phyloP scores from a whole-genome alignment of 768 basidiomycete species.

The Mycena capillaripes region DNA sequence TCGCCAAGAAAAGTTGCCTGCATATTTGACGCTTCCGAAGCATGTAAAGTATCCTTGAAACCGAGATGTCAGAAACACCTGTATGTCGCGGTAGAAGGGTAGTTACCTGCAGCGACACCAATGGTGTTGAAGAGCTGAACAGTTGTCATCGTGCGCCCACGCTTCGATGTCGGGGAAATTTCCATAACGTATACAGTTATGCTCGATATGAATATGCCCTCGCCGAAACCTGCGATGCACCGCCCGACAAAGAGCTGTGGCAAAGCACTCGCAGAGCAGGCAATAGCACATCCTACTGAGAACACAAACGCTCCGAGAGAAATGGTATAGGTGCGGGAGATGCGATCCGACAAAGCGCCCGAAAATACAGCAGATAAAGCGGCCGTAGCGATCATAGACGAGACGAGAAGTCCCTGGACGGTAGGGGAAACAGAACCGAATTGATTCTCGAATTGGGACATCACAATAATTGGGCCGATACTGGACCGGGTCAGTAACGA shows the following conservation, averaged over 20 bases:
- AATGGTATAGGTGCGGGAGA: conserved; percentile 62
- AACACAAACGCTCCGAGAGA: conserved; percentile 58
- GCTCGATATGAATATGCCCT: conserved; percentile 59
- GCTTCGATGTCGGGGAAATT: conserved; percentile 56
- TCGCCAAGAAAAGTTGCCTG: conserved; percentile 52
- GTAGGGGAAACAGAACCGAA: conserved; percentile 54
- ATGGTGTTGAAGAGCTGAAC: conserved; percentile 59
- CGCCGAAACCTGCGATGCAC: conserved; percentile 60
- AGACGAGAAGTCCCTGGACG: conserved; percentile 59
- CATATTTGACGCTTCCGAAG: conserved; percentile 51
- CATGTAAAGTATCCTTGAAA: conserved; percentile 53
- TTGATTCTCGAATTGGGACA: conserved; percentile 57
- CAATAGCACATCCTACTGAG: conserved; percentile 56
- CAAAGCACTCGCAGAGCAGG: conserved; percentile 51
- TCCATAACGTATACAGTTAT: conserved; percentile 48
- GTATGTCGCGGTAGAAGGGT: not conserved
- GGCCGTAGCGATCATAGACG: conserved; percentile 58
- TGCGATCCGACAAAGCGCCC: conserved; percentile 59
- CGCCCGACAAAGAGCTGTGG: conserved; percentile 58
- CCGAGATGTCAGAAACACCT: not conserved
- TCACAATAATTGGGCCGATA: conserved; percentile 59
- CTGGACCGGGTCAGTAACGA: conserved; percentile 7
- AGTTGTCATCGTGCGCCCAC: conserved; percentile 56
- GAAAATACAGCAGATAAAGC: conserved; percentile 54
- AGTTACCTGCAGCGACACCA: conserved; percentile 55